A percentile compares a stretch with the other conserved stretches of the same genome.
phyloP scores from a whole-genome alignment of 495 filamentous ascomycete genomes.

The Aspergillus carlsbadensis region DNA sequence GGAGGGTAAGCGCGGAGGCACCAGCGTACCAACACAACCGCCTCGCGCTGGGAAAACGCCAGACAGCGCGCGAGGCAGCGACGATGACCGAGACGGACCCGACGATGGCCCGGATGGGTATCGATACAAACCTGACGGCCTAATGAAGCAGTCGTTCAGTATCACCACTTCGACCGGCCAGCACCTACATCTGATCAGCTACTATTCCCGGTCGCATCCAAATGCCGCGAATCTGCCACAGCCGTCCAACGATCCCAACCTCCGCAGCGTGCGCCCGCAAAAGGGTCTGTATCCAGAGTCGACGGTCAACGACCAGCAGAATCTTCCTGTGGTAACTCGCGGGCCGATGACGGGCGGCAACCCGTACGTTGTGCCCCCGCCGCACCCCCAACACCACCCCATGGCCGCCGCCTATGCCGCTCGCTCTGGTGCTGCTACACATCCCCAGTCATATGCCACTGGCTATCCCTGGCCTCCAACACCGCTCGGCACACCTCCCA shows the following conservation, averaged over 20 bases:
- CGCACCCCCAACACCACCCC: conserved; percentile 39
- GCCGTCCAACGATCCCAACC: conserved; percentile 74
- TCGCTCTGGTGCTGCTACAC: conserved; percentile 39
- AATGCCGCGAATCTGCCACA: conserved; percentile 66
- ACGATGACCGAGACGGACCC: conserved; percentile 68
- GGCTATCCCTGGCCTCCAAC: conserved; percentile 68
- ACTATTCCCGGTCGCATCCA: conserved; percentile 78
- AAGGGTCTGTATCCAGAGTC: conserved; percentile 98
- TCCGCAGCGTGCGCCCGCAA: conserved; percentile 78
- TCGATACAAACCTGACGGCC: conserved; percentile 91
- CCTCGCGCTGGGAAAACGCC: conserved; percentile 72
- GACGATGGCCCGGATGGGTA: conserved; percentile 94
- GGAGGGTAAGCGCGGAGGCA: conserved; percentile 88
- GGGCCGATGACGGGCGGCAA: conserved; percentile 60
- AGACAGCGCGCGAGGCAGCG: conserved; percentile 73
- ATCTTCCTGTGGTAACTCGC: conserved; percentile 62
- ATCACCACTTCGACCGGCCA: conserved; percentile 89
- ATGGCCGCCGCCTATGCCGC: conserved; percentile 46
- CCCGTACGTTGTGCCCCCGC: conserved; percentile 39
- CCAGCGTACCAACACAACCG: conserved; percentile 51
- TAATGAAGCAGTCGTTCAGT: conserved; percentile 99
- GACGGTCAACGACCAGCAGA: conserved; percentile 81
- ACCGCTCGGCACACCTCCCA: conserved; percentile 48
- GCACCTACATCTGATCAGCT: conserved; percentile 95
- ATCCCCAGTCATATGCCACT: conserved; percentile 44